Evolutionary conservation across 805 yeast genomes (phyloP).

Genomic region (Monosporozyma solicola): DNA sequence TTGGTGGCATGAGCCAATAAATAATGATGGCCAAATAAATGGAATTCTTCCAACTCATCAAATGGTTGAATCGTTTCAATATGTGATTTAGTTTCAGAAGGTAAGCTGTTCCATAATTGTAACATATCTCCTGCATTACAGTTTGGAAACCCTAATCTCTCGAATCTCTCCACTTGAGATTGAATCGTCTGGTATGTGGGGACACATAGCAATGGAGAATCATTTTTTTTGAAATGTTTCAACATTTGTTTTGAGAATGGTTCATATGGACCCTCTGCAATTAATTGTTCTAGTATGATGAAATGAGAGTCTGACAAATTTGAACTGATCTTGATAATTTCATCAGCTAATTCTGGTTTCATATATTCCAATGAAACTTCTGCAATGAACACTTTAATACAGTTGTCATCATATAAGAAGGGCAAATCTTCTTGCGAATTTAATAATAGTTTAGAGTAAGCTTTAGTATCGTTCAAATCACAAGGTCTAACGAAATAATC

Average conservation of each 20-base stretch:
- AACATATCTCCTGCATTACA: conserved; percentile 47
- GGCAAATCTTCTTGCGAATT: conserved; percentile 3
- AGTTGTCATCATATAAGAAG: conserved; percentile 16
- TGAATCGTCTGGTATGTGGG: conserved; percentile 41
- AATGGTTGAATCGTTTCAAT: conserved; percentile 53
- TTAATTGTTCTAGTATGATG: conserved; percentile 57
- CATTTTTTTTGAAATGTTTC: conserved; percentile 53
- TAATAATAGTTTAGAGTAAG: conserved; percentile 27
- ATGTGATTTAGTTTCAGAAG: conserved; percentile 30
- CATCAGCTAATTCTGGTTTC: conserved; percentile 57
- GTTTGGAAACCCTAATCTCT: conserved; percentile 35
- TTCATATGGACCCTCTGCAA: conserved; percentile 54
- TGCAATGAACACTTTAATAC: conserved; percentile 56
- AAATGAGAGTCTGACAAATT: conserved; percentile 46
- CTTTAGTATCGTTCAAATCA: conserved; percentile 43
- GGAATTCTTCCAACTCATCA: conserved; percentile 81
- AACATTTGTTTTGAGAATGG: conserved; percentile 72
- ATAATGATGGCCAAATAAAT: conserved; percentile 68
- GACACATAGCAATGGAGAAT: conserved; percentile 64
- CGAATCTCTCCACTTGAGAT: conserved; percentile 45
- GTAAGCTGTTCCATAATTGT: conserved; percentile 49
- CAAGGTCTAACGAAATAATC: conserved; percentile 57
- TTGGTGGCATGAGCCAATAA: conserved; percentile 57
- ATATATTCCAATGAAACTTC: conserved; percentile 80
- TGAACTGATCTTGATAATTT: conserved; percentile 42